Conservation (phyloP, 2,329 filamentous ascomycete species). For the Ascochyta koolunga region DNA sequence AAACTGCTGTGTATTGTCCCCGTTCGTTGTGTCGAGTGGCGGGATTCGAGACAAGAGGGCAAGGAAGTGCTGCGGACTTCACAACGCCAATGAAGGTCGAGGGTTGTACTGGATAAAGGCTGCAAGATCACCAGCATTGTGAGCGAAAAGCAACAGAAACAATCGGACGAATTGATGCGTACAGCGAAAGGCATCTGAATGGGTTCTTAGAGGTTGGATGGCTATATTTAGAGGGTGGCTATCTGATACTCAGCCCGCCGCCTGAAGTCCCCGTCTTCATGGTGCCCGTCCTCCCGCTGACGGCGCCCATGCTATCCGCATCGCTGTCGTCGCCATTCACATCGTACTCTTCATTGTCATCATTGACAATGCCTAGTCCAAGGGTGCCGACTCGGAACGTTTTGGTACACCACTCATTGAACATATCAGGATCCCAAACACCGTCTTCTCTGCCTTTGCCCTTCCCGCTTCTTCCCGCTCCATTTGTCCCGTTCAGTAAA, state of each 20-base stretch:
- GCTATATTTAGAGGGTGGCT: neutral
- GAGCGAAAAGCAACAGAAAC: too few relatives aligned
- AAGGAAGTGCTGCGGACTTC: too few relatives aligned
- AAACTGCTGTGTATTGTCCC: too few relatives aligned
- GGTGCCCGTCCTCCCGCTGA: conserved; percentile 35
- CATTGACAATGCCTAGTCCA: conserved; percentile 37
- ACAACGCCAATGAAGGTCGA: too few relatives aligned
- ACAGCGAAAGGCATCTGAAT: too few relatives aligned
- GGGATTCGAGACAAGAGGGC: too few relatives aligned
- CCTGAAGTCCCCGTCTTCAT: conserved; percentile 32
- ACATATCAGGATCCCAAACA: conserved; percentile 69
- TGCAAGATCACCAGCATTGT: too few relatives aligned
- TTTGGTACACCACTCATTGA: conserved; percentile 65
- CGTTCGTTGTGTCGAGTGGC: too few relatives aligned
- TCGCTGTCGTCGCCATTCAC: conserved; percentile 38
- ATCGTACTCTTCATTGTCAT: conserved; percentile 28
- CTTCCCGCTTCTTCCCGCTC: conserved; percentile 24
- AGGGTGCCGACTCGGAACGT: conserved; percentile 63
- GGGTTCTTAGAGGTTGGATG: neutral
- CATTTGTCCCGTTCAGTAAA: conserved; percentile 27
- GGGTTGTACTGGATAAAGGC: too few relatives aligned
- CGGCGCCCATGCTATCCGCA: conserved; percentile 31
- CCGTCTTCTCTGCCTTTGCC: conserved; percentile 67
- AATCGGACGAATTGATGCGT: too few relatives aligned
- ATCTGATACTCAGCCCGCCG: conserved; percentile 11